phyloP scores from a whole-genome alignment of 352 stramenopile species.

The Pilasporangium apinafurcum region DNA sequence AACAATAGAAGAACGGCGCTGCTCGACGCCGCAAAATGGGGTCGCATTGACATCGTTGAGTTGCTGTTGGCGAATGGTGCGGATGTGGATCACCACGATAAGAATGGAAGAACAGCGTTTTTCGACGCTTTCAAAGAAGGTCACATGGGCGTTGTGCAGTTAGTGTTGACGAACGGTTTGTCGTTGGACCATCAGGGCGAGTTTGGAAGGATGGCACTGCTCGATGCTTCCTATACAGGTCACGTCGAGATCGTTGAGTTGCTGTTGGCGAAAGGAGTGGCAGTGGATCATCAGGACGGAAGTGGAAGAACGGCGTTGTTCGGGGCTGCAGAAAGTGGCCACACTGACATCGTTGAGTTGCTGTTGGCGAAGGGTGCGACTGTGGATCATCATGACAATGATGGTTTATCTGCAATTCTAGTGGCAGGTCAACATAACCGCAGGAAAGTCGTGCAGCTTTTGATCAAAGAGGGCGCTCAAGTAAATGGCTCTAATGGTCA shows the following conservation, averaged over 20 bases:
- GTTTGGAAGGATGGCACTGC: not conserved
- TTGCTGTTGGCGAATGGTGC: too few species aligned
- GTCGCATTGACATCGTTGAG: too few species aligned
- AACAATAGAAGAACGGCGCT: too few species aligned
- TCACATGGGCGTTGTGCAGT: not conserved
- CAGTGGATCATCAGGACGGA: not conserved
- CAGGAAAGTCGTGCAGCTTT: too few species aligned
- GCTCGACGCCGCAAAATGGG: too few species aligned
- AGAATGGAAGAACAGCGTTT: not conserved
- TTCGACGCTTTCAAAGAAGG: not conserved
- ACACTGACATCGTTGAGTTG: too few species aligned
- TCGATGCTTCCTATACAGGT: not conserved
- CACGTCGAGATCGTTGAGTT: not conserved
- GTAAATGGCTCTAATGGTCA: too few species aligned
- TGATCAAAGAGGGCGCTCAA: too few species aligned
- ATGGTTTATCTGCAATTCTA: too few species aligned
- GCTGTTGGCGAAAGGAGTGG: not conserved
- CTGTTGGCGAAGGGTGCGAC: too few species aligned
- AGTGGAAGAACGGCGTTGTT: not conserved
- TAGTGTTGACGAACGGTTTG: not conserved
- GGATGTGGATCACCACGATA: too few species aligned
- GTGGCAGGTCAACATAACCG: too few species aligned
- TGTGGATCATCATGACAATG: not conserved
- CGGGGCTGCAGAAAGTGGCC: not conserved
- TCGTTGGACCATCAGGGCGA: not conserved